Evolutionary conservation across 495 filamentous ascomycete genomes (phyloP).

Genomic region (Hypoxylon cercidicola): DNA sequence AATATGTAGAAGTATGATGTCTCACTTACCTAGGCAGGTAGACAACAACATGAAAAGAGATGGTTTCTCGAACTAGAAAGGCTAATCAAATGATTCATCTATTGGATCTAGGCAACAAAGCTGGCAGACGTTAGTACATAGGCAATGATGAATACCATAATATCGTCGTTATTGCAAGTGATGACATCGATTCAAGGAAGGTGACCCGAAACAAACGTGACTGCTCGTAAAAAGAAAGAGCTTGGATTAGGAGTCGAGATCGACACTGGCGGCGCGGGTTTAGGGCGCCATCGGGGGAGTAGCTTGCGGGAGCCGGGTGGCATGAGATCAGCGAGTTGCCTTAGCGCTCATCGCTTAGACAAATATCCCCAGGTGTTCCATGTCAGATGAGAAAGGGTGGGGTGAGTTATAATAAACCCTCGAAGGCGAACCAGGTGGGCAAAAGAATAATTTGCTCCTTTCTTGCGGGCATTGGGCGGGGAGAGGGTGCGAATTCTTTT

Average conservation of each 20-base stretch:
- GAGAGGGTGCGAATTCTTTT: conserved; percentile 30
- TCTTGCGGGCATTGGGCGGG: conserved; percentile 26
- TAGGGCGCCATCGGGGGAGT: conserved; percentile 38
- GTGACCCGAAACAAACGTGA: conserved; percentile 40
- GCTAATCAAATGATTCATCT: conserved; percentile 2
- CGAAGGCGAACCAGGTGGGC: conserved; percentile 16
- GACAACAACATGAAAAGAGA: not conserved
- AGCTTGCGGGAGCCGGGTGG: conserved; percentile 43
- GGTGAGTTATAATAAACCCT: conserved; percentile 36
- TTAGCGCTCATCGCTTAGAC: conserved; percentile 48
- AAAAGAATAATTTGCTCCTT: conserved; percentile 29
- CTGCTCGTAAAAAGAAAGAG: conserved; percentile 32
- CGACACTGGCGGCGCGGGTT: conserved; percentile 41
- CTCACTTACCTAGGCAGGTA: too few relatives aligned
- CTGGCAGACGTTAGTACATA: not conserved
- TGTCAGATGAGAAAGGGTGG: conserved; percentile 37
- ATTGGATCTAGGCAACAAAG: conserved; percentile 1
- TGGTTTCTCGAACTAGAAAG: not conserved
- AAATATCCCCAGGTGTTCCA: conserved; percentile 35
- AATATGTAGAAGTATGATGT: not conserved
- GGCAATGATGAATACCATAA: conserved; percentile 20
- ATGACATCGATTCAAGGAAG: conserved; percentile 40
- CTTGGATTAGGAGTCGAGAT: conserved; percentile 44
- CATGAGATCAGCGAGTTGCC: conserved; percentile 46
- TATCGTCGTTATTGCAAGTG: conserved; percentile 25